phyloP scores from a whole-genome alignment of 2,329 filamentous ascomycete species.

The Aschersonia sp. region DNA sequence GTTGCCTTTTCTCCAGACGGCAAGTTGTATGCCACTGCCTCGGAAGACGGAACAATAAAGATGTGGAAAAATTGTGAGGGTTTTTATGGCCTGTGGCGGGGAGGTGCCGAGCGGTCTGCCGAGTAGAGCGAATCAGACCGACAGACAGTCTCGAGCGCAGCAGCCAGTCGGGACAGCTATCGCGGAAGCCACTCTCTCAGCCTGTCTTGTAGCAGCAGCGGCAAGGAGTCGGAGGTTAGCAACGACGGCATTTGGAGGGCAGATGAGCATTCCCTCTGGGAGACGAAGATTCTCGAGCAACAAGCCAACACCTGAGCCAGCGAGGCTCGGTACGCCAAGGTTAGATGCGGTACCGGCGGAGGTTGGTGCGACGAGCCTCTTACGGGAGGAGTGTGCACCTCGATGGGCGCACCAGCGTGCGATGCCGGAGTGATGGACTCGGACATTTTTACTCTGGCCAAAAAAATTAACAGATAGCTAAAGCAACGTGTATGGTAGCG shows the following conservation, averaged over 20 bases:
- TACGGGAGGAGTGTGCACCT: too few relatives aligned
- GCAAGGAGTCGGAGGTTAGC: slow-evolving; percentile 4
- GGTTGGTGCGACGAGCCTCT: too few relatives aligned
- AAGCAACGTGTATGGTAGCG: too few relatives aligned
- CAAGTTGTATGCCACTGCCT: slow-evolving; percentile 90
- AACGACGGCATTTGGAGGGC: background rate
- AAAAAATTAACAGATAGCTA: too few relatives aligned
- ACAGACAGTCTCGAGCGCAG: slow-evolving; percentile 4
- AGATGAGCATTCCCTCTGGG: background rate
- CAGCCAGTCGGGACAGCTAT: slow-evolving; percentile 2
- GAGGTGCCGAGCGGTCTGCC: slow-evolving; percentile 23
- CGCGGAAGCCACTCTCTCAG: slow-evolving; percentile 5
- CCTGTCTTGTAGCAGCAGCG: slow-evolving; percentile 6
- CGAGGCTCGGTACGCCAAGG: background rate
- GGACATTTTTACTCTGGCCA: too few relatives aligned
- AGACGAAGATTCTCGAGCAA: background rate
- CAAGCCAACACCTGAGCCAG: background rate
- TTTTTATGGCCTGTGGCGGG: slow-evolving; percentile 48
- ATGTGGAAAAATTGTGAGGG: slow-evolving; percentile 62
- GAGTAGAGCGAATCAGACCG: slow-evolving; percentile 19
- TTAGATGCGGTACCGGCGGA: too few relatives aligned
- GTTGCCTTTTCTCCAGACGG: slow-evolving; percentile 89
- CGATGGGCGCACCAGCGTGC: too few relatives aligned
- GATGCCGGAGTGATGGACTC: too few relatives aligned
- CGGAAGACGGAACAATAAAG: slow-evolving; percentile 96